Percentiles rank a stretch among this genome's conserved stretches.
These are phyloP conservation scores for Emydomyces testavorans DNA, from an alignment of 2,329 filamentous ascomycete genomes.

Conservation along the genomic window DNA sequence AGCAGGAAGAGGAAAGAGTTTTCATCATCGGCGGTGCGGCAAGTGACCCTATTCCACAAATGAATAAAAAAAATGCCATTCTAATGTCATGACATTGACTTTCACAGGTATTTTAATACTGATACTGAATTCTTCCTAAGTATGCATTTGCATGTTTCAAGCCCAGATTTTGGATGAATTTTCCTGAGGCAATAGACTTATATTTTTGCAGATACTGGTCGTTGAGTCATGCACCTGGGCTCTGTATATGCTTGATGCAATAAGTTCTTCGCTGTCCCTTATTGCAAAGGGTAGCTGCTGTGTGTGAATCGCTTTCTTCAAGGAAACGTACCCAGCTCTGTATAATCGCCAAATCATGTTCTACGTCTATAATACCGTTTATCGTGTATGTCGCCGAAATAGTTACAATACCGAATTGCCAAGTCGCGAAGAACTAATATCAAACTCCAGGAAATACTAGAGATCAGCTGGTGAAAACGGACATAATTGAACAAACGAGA, in stretches of 20 bases:
- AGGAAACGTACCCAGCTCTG: neutral
- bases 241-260: no score
- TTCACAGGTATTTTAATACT: conserved; percentile 6
- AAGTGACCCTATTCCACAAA: conserved; percentile 17
- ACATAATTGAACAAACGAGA: neutral
- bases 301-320: neutral
- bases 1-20: conserved; percentile 79
- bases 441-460: neutral
- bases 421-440: neutral
- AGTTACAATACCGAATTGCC: neutral
- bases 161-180: no score
- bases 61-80: no score
- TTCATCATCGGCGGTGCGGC: conserved; percentile 98
- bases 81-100: neutral
- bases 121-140: neutral
- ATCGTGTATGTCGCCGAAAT: neutral
- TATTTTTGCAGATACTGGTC: neutral
- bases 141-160: no score
- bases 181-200: neutral
- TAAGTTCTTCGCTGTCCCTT: no score
- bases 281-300: no score
- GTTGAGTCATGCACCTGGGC: no score
- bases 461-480: neutral
- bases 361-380: neutral
- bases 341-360: neutral